phyloP scores from a whole-genome alignment of 768 basidiomycete genomes.

The Lactarius sp. region DNA sequence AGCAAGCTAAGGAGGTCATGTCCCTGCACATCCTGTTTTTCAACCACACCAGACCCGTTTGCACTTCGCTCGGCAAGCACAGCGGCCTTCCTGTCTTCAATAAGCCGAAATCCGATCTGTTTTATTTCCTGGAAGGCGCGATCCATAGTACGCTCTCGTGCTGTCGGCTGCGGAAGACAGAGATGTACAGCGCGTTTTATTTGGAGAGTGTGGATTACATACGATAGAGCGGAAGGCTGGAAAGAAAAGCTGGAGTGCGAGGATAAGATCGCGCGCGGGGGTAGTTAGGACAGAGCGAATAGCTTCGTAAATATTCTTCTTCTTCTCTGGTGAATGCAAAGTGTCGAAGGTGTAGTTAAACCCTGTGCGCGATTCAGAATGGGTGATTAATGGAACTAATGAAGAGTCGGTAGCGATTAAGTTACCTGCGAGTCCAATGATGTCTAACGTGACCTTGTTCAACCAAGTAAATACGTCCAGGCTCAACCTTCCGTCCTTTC shows the following conservation, averaged over 20 bases:
- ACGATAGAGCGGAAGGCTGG: constrained; percentile 40
- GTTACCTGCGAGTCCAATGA: constrained; percentile 29
- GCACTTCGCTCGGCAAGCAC: constrained; percentile 21
- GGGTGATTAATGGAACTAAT: neutral
- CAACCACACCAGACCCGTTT: constrained; percentile 5
- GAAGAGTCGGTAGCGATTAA: neutral
- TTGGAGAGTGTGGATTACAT: constrained; percentile 17
- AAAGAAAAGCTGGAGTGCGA: constrained; percentile 34
- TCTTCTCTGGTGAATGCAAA: constrained; percentile 26
- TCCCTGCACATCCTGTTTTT: constrained; percentile 24
- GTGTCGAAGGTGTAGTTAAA: constrained; percentile 38
- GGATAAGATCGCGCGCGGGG: constrained; percentile 25
- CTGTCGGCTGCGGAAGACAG: constrained; percentile 27
- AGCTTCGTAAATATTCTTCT: constrained; percentile 34
- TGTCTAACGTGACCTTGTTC: constrained; percentile 26
- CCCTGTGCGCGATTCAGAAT: constrained; percentile 28
- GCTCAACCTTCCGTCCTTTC: constrained; percentile 13
- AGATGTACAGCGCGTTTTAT: neutral
- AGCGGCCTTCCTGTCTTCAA: constrained; percentile 46
- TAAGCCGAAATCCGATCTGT: constrained; percentile 46
- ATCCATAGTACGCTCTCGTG: constrained; percentile 22
- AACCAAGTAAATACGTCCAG: constrained; percentile 26
- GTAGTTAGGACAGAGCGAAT: constrained; percentile 33
- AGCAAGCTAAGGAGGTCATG: constrained; percentile 32
- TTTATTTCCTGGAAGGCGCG: constrained; percentile 40